Percentiles rank a stretch among this genome's conserved stretches.
phyloP scores from a whole-genome alignment of 148 eudicot species.

The Rhododendron vialii region DNA sequence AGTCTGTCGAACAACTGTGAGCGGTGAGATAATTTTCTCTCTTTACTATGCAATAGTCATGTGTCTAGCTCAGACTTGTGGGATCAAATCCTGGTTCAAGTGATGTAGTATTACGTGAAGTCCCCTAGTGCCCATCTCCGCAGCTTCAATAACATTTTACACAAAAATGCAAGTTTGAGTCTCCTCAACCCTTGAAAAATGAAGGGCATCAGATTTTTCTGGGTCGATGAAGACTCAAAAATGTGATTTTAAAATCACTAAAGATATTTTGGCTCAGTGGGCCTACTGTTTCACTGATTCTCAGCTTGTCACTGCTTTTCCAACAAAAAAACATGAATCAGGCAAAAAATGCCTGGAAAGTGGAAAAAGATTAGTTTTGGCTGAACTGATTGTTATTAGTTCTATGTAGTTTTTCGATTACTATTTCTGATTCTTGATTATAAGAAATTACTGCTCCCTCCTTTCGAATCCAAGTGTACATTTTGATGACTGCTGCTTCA shows the following conservation, averaged over 20 bases:
- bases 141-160: background rate
- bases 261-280: background rate
- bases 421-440: too few relatives aligned
- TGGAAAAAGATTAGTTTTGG: background rate
- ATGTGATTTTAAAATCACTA: background rate
- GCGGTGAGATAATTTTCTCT: conserved; percentile 40
- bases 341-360: background rate
- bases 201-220: background rate
- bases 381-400: background rate
- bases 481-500: too few relatives aligned
- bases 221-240: too few relatives aligned
- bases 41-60: background rate
- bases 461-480: too few relatives aligned
- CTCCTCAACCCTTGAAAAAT: background rate
- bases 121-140: background rate
- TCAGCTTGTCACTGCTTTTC: background rate
- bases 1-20: conserved; percentile 80
- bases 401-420: background rate
- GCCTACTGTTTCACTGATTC: background rate
- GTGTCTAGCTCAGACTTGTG: background rate
- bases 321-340: background rate
- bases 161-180: background rate
- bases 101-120: background rate
- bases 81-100: background rate
- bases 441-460: too few relatives aligned